Percentiles rank a stretch among this genome's conserved stretches.
These are phyloP conservation scores for Saccharum officinarum DNA, from an alignment of 176 grass and related monocot species.

Conservation along the genomic window DNA sequence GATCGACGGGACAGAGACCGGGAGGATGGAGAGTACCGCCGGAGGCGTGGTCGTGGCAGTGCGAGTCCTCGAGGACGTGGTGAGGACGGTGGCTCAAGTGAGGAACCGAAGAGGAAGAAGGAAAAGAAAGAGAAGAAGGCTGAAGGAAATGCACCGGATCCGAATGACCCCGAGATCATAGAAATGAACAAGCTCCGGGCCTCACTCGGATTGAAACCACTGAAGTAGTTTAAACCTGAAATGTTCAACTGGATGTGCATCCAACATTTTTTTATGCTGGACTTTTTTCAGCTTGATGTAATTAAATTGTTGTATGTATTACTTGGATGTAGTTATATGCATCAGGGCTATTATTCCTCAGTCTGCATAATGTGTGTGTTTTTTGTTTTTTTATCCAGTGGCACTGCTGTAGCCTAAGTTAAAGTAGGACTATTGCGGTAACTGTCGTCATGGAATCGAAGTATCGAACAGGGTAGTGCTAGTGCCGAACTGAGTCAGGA, in stretches of 20 bases:
- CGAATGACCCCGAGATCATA: conserved; percentile 69
- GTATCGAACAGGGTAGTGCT: too few species aligned
- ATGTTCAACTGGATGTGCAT: neutral
- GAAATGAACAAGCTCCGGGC: conserved; percentile 74
- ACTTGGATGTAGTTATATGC: conserved; percentile 8
- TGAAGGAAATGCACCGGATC: conserved; percentile 55
- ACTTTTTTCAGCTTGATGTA: conserved; percentile 15
- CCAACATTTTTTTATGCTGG: conserved; percentile 5
- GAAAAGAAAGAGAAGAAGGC: conserved; percentile 82
- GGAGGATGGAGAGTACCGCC: conserved; percentile 68
- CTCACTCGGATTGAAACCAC: conserved; percentile 61
- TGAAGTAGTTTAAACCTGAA: conserved; percentile 39
- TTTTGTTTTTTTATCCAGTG: neutral
- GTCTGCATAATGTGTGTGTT: neutral
- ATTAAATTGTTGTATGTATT: conserved; percentile 11
- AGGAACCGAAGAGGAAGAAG: conserved; percentile 65
- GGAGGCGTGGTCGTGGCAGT: conserved; percentile 56
- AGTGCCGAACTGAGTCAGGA: too few species aligned
- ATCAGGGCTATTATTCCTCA: neutral
- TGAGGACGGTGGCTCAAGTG: conserved; percentile 42
- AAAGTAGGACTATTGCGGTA: neutral
- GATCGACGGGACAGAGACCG: conserved; percentile 62
- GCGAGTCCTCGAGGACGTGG: conserved; percentile 48
- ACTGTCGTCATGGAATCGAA: neutral
- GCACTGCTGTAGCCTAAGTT: neutral